Evolutionary conservation across 495 filamentous ascomycete species (phyloP), one percentile per base, ranked within the genome.

Genomic region (Daldinia decipiens): DNA sequence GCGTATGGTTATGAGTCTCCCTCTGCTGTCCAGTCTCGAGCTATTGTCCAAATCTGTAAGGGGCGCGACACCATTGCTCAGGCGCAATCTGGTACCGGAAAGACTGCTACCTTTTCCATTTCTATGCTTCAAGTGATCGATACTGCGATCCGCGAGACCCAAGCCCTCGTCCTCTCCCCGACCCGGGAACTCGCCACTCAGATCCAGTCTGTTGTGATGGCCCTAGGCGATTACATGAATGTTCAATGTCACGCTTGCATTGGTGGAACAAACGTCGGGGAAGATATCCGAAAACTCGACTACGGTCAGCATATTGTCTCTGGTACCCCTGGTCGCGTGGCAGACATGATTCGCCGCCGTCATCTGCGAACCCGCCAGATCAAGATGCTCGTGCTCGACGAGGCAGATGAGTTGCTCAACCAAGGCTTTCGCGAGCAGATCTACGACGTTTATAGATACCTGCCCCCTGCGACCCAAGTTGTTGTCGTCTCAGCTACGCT

Each of bases 241-340:
- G 92, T 98, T 2, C 93, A 99, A 80, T 98, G 96, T 82, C 95
- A 99, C 74, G 94, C 95, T 72, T 98, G 96, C 79, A 99, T 99
- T 81, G 95, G 95, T 70, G 95, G 95, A 32, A 99, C 95, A 67
- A 97, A 95, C 76, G 92, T 99, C 61, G 92, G 95, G 50, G 95
- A 98, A 68, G 95, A 99, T 80, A 98, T 98, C 73, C 91, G 93
- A 81, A 96, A 95, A 78, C 92, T 99, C 39, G 93, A 98, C 73
- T 95, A 98, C 62, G 95, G 95, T 57, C 95, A 95, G 70, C 95
- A 99, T 74, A 94, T 99, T 53, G 95, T 99, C 54, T 95, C 93
- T 9, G 95, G 95, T 59, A 98, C 95, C 3, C 95, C 95, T 21
- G 95, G 95, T 67, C 91, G 95, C 76, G 95, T 99, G 40, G 92